phyloP scores from a whole-genome alignment of 495 filamentous ascomycete genomes.

The Chaetomidium leptoderma region DNA sequence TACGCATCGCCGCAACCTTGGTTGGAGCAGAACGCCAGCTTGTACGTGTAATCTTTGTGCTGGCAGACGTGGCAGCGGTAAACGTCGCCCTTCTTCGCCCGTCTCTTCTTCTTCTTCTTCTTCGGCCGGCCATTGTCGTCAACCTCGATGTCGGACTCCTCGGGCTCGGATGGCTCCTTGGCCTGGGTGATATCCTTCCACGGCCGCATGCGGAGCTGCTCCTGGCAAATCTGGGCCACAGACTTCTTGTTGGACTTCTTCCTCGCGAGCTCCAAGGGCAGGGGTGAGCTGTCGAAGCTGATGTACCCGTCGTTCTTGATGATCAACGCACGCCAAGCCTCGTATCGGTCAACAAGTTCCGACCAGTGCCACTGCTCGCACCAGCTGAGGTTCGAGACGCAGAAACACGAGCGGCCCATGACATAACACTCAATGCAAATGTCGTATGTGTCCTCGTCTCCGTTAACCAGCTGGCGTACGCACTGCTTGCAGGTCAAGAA shows the following conservation, averaged over 20 bases:
- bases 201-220: slow-evolving; percentile 71
- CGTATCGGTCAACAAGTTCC: slow-evolving; percentile 70
- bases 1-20: slow-evolving; percentile 62
- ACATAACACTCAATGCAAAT: slow-evolving; percentile 96
- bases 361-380: slow-evolving; percentile 88
- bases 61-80: slow-evolving; percentile 75
- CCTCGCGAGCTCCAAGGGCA: slow-evolving; percentile 60
- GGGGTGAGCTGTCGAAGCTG: slow-evolving; percentile 55
- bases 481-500: slow-evolving; percentile 86
- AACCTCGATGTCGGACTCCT: slow-evolving; percentile 39
- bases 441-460: slow-evolving; percentile 77
- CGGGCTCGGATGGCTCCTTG: slow-evolving; percentile 24
- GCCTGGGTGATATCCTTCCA: slow-evolving; percentile 52
- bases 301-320: slow-evolving; percentile 60
- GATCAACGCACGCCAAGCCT: slow-evolving; percentile 73
- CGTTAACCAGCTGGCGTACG: slow-evolving; percentile 52
- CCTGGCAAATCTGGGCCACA: slow-evolving; percentile 83
- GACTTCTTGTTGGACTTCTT: slow-evolving; percentile 63
- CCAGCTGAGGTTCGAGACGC: slow-evolving; percentile 80
- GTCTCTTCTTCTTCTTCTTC: slow-evolving; percentile 43
- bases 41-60: slow-evolving; percentile 71
- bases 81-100: slow-evolving; percentile 45
- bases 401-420: slow-evolving; percentile 87
- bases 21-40: slow-evolving; percentile 68
- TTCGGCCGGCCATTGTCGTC: slow-evolving; percentile 50